Base-by-base conservation (phyloP, 1,139 yeast species). In the Kodamaea fungicola region DNA sequence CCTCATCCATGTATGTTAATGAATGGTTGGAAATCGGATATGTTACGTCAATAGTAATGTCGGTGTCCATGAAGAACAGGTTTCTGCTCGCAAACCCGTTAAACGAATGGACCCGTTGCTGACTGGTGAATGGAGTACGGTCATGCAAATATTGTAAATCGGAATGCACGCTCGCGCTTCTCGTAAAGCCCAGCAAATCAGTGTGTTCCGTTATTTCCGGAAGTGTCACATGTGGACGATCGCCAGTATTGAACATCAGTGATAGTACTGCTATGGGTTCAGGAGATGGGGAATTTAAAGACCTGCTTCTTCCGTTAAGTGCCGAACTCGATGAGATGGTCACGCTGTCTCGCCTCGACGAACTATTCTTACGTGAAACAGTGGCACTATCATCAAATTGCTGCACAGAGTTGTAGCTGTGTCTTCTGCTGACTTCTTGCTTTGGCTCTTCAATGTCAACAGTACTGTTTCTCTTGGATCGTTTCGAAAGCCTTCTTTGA, bases 291-390 rank as follows among this genome's bases (percentile, higher is more conserved):
- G 26, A 23, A 23, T n/a, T 23, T 23, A 23, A 23, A 23, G 26
- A 23, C 25, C n/a, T 23, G 7, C 27, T 30, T 6, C 31, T 22
- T 2, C 46, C 46, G 7, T 37, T 34, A 22, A 44, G 35, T 4
- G 47, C 47, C 19, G 39, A 37, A 26, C 44, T 41, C 2, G 47
- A 44, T 2, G 41, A 35, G 19, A 44, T 44, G 22, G 35, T 40
- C n/a, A 36, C 12, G 19, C 32, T 34, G 30, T 27, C 12, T 8
- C 37, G 30, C 9, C 25, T 37, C 13, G 32, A 8, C 3, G 22
- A 12, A 29, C 22, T 28, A 27, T 8, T 10, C 22, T n/a, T 10
- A 7, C 7, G 35, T 30, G 28, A 27, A 33, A 16, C 19, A 16
- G 19, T 16, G 19, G 25, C 13, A 2, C n/a, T 29, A 24, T 29